A percentile compares a stretch with the other conserved stretches of the same genome.
These are phyloP conservation scores for Macrotyloma uniflorum DNA, from an alignment of 306 rosid species.

Conservation along the genomic window DNA sequence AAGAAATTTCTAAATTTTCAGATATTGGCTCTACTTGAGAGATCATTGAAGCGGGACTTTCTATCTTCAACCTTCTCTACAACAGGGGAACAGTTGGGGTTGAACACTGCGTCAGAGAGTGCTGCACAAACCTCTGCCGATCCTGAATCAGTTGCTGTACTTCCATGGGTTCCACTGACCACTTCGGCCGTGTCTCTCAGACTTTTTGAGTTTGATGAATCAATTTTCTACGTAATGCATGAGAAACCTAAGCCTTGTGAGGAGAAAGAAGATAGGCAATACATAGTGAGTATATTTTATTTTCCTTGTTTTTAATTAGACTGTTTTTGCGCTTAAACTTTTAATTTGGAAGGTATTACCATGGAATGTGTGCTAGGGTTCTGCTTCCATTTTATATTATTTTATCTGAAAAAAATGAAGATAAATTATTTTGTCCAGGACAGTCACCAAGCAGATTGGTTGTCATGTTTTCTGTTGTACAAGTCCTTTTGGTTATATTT, in stretches of 20 bases:
- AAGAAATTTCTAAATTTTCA: too few species aligned
- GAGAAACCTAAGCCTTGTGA: conserved; percentile 61
- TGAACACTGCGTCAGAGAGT: conserved; percentile 44
- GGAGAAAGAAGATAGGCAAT: conserved; percentile 53
- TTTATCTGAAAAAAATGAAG: neutral
- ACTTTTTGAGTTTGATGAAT: conserved; percentile 76
- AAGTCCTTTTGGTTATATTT: neutral
- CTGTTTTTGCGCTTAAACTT: conserved; percentile 9
- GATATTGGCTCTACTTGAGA: conserved; percentile 79
- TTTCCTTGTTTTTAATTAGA: neutral
- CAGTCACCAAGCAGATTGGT: conserved; percentile 8
- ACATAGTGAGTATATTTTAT: conserved; percentile 49
- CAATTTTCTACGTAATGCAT: conserved; percentile 51
- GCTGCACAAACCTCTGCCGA: conserved; percentile 46
- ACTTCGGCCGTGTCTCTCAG: conserved; percentile 80
- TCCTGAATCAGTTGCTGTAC: conserved; percentile 55
- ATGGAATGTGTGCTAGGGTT: neutral
- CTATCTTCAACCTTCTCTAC: conserved; percentile 68
- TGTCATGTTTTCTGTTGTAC: neutral
- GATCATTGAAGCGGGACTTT: conserved; percentile 65
- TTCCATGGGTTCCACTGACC: conserved; percentile 96
- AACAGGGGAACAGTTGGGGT: conserved; percentile 69
- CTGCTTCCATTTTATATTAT: neutral
- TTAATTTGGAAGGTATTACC: conserved; percentile 1
- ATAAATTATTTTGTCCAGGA: neutral